These are phyloP conservation scores for Globisporangium splendens DNA, from an alignment of 352 stramenopile species.

Conservation along the genomic window DNA sequence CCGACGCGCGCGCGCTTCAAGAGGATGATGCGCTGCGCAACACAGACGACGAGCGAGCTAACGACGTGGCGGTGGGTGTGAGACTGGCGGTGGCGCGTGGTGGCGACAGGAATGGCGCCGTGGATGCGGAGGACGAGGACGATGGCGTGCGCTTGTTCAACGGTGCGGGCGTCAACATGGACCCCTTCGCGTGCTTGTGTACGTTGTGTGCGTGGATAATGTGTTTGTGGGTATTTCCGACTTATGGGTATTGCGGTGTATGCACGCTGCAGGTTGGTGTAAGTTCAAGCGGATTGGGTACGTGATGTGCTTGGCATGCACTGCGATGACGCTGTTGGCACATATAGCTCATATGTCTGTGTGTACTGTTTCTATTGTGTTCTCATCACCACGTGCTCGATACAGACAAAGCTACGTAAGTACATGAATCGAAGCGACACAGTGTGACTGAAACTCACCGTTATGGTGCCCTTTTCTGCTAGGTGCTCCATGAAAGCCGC, in stretches of 20 bases:
- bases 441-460: neutral
- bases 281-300: slow-evolving; percentile 50
- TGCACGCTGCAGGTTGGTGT: slow-evolving; percentile 27
- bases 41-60: no score
- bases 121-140: no score
- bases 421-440: neutral
- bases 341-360: no score
- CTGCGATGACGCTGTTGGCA: no score
- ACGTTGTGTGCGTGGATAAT: neutral
- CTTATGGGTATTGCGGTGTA: neutral
- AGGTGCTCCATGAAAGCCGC: slow-evolving; percentile 52
- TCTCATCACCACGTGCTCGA: slow-evolving; percentile 1
- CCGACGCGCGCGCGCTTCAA: no score
- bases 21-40: no score
- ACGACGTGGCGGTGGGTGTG: no score
- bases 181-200: slow-evolving; percentile 57
- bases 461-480: neutral
- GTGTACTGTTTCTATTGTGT: neutral
- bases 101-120: neutral
- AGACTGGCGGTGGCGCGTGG: neutral
- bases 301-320: no score
- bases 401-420: slow-evolving; percentile 25
- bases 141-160: neutral
- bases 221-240: neutral
- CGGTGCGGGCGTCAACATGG: slow-evolving; percentile 17